Evolutionary conservation across 495 filamentous ascomycete species (phyloP).

Genomic region (Lasiosphaeria ovina): DNA sequence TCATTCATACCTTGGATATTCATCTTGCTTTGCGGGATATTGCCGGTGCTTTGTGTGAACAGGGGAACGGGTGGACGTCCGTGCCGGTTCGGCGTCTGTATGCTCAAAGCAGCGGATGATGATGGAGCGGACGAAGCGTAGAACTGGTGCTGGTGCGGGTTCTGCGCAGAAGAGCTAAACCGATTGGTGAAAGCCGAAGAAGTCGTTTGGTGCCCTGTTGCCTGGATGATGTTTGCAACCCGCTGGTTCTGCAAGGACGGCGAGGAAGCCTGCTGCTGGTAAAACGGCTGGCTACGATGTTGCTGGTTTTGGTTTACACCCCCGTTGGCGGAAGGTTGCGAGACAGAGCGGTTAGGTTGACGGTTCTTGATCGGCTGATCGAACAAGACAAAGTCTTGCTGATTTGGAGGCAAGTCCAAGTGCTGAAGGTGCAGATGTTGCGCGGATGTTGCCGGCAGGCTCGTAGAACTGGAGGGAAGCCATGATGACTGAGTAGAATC

Average conservation of each 20-base stretch:
- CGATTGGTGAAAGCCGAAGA: conserved; percentile 58
- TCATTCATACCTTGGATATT: conserved; percentile 42
- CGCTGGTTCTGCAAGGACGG: conserved; percentile 53
- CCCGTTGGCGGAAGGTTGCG: conserved; percentile 40
- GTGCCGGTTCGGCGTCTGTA: conserved; percentile 43
- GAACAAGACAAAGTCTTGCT: conserved; percentile 58
- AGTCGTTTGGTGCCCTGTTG: conserved; percentile 56
- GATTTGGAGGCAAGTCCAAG: conserved; percentile 38
- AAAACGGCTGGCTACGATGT: conserved; percentile 35
- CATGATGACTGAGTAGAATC: conserved; percentile 57
- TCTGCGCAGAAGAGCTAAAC: conserved; percentile 48
- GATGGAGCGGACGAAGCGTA: conserved; percentile 54
- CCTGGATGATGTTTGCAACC: conserved; percentile 59
- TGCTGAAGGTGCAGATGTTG: conserved; percentile 46
- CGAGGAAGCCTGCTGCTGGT: conserved; percentile 32
- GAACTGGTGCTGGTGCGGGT: conserved; percentile 41
- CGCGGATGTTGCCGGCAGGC: conserved; percentile 58
- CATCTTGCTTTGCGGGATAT: conserved; percentile 45
- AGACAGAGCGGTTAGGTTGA: conserved; percentile 49
- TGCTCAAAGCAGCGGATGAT: conserved; percentile 43
- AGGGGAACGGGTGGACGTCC: conserved; percentile 52
- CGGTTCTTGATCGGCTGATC: conserved; percentile 44
- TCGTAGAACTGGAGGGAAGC: conserved; percentile 58
- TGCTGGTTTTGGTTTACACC: conserved; percentile 43
- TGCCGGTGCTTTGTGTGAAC: conserved; percentile 50